Percentiles rank a stretch among this genome's conserved stretches.
Conservation (phyloP, 176 grass and related monocot genomes). For the Avena eriantha region DNA sequence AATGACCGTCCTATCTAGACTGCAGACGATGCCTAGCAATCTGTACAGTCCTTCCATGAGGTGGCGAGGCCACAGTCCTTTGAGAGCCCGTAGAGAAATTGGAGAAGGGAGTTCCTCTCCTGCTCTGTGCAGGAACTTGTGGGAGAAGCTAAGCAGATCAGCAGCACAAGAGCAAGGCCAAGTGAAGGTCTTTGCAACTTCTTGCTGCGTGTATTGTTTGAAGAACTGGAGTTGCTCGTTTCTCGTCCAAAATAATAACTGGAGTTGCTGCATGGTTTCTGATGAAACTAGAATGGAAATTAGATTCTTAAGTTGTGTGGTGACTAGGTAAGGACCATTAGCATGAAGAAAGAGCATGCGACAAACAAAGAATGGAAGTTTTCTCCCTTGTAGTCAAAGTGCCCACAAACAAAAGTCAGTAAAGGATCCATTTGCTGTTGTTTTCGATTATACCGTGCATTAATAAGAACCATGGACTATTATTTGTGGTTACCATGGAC, state of each 20-base stretch:
- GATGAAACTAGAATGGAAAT: background rate
- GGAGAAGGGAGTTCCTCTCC: background rate
- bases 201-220: background rate
- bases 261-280: background rate
- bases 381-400: no score
- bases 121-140: constrained; percentile 47
- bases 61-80: background rate
- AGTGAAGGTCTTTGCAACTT: background rate
- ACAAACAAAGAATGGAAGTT: no score
- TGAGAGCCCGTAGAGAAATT: constrained; percentile 45
- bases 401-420: no score
- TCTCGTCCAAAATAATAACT: no score
- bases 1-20: background rate
- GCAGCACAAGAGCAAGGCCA: background rate
- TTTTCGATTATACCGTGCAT: no score
- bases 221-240: background rate
- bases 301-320: background rate
- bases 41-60: background rate
- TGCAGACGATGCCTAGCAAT: background rate
- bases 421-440: no score
- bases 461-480: no score
- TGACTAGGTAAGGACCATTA: no score
- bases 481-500: no score
- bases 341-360: no score
- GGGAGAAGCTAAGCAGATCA: constrained; percentile 26